Conservation (phyloP, 257 asterid genomes). For the Solanum okadae region DNA sequence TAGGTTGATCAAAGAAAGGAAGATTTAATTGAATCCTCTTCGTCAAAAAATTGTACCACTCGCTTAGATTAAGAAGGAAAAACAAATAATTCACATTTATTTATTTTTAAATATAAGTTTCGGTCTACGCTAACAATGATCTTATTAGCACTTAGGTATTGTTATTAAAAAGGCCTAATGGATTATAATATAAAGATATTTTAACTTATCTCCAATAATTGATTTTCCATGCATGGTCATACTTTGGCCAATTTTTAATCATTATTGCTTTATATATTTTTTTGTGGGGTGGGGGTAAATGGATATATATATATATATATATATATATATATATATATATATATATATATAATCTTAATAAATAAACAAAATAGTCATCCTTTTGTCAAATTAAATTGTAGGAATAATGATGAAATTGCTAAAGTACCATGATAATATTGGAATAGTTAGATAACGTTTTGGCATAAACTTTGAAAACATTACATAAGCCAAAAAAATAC, state of each 20-base stretch:
- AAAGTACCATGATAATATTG: background rate
- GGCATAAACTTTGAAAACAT: background rate
- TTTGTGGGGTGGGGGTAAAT: background rate
- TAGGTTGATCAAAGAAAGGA: background rate
- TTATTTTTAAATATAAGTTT: no score
- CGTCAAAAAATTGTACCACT: background rate
- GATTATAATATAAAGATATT: background rate
- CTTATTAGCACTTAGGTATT: background rate
- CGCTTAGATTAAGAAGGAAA: background rate
- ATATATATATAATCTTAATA: background rate
- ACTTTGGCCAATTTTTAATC: background rate
- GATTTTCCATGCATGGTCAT: background rate
- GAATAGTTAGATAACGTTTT: background rate
- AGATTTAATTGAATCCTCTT: background rate
- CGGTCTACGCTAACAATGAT: no score
- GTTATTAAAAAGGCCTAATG: background rate
- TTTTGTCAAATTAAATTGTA: background rate
- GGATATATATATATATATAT: background rate
- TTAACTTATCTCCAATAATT: background rate
- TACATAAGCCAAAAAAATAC: background rate
- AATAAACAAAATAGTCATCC: background rate
- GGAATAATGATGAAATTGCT: background rate
- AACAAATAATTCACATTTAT: background rate
- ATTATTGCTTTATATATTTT: background rate
- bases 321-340: background rate